Evolutionary conservation across 768 basidiomycete genomes (phyloP), one percentile per base, ranked within the genome.

Genomic region (Collybia sordida): DNA sequence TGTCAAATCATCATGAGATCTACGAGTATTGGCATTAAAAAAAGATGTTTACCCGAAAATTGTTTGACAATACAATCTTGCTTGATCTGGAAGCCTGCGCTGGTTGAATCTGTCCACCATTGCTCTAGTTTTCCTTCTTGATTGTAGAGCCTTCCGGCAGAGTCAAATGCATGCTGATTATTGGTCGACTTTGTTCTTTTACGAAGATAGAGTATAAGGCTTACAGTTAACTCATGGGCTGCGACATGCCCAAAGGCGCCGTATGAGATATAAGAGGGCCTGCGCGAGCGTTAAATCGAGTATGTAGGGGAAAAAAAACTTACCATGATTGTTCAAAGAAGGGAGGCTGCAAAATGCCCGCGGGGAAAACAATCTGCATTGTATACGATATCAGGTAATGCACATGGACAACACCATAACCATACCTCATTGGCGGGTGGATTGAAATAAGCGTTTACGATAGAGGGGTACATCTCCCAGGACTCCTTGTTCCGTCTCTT

Each of bases 101-200:
- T 90, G 3, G 96, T 98, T 36, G 74, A 71, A 52, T 94, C 90
- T 2, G 90, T 87, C 94, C 94, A 98, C 94, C 94, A 98, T 59
- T 93, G 77, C 50, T 88, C 84, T 11, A 94, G 72, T 67, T 87
- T 87, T 45, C 96, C 97, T 35, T 88, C 70, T 64, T 92, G 88
- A 64, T 98, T 94, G 65, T 95, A 99, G 57, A 94, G 74, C 44
- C 90, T 77, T 6, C 94, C 95, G 45, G 90, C 80, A 44, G 92
- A 90, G 66, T 95, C 94, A 59, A 95, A 94, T 1, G 90, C 90
- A 59, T 94, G 91, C 87, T 94, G 21, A 28, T 22, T 24, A 15
- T 34, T 35, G 28, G 45, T 40, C 47, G 19, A 43, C 19, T 45
- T 25, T 3, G 21, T 23, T 11, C 14, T 19, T 12, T 40, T 25